These are phyloP conservation scores for Plasmodium chabaudi DNA, from an alignment of 169 alveolate species.

Conservation along the genomic window DNA sequence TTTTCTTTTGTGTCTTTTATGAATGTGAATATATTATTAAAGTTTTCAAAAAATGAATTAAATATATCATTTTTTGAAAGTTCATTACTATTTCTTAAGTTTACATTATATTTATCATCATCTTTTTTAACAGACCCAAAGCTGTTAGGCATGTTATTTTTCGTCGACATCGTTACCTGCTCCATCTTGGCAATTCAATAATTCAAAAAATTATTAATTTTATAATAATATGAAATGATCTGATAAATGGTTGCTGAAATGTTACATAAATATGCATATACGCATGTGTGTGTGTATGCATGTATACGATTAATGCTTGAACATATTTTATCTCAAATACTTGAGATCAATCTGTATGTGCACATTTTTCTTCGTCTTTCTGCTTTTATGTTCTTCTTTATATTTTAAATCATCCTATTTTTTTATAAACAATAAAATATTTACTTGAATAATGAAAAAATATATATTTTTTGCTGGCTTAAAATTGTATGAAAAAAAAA, in stretches of 20 bases:
- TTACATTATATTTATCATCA: not conserved
- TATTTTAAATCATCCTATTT: too few relatives aligned
- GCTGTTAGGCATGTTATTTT: slow-evolving; percentile 17
- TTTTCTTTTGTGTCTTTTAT: slow-evolving; percentile 52
- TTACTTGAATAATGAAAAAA: too few relatives aligned
- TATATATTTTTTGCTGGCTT: too few relatives aligned
- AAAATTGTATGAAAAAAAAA: too few relatives aligned
- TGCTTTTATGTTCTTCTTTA: too few relatives aligned
- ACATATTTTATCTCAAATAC: too few relatives aligned
- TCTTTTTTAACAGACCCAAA: slow-evolving; percentile 10
- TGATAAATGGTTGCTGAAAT: too few relatives aligned
- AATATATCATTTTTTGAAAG: slow-evolving; percentile 26
- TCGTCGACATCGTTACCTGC: slow-evolving; percentile 6
- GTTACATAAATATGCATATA: not conserved
- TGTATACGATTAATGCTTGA: not conserved
- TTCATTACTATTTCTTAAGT: slow-evolving; percentile 4
- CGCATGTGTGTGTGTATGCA: not conserved
- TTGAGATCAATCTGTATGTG: too few relatives aligned
- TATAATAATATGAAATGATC: not conserved
- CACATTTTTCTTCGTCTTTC: too few relatives aligned
- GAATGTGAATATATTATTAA: slow-evolving; percentile 44
- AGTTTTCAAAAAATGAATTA: slow-evolving; percentile 26
- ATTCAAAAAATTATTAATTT: not conserved
- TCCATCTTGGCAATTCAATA: slow-evolving; percentile 23
- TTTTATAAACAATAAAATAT: too few relatives aligned